These are phyloP conservation scores for Dionaea muscipula DNA, from an alignment of 179 eudicot genomes.

Conservation along the genomic window DNA sequence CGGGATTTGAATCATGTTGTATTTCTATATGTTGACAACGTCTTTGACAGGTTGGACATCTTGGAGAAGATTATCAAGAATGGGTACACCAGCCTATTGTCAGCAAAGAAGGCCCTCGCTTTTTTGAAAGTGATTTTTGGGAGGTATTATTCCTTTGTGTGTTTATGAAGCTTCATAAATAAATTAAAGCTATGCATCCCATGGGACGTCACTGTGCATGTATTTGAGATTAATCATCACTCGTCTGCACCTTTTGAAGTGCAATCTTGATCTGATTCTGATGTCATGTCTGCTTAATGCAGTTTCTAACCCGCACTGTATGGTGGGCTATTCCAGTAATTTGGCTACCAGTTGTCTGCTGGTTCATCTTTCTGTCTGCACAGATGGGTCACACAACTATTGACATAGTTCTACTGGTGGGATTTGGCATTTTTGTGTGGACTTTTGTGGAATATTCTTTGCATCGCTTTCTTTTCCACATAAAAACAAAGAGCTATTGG, in stretches of 20 bases:
- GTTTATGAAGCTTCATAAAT: not conserved
- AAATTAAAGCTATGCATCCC: not conserved
- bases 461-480: slow-evolving; percentile 93
- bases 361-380: slow-evolving; percentile 44
- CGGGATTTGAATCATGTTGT: not conserved
- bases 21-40: not conserved
- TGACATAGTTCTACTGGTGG: slow-evolving; percentile 42
- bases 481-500: slow-evolving; percentile 84
- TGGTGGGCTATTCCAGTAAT: slow-evolving; percentile 87
- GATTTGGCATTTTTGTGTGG: slow-evolving; percentile 65
- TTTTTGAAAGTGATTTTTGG: slow-evolving; percentile 70
- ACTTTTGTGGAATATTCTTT: slow-evolving; percentile 72
- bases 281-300: slow-evolving; percentile 11
- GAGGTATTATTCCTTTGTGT: slow-evolving; percentile 41
- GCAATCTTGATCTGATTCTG: slow-evolving; percentile 7
- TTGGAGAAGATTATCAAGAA: slow-evolving; percentile 82
- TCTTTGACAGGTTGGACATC: slow-evolving; percentile 72
- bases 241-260: not conserved
- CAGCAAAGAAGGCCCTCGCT: slow-evolving; percentile 96
- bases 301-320: slow-evolving; percentile 67
- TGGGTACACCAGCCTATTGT: slow-evolving; percentile 97
- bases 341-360: slow-evolving; percentile 92
- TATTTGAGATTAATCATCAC: not conserved
- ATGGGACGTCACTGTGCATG: no score
- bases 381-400: slow-evolving; percentile 52